Conservation (phyloP, 164 flowering plant genomes). For the Euptelea pleiosperma region DNA sequence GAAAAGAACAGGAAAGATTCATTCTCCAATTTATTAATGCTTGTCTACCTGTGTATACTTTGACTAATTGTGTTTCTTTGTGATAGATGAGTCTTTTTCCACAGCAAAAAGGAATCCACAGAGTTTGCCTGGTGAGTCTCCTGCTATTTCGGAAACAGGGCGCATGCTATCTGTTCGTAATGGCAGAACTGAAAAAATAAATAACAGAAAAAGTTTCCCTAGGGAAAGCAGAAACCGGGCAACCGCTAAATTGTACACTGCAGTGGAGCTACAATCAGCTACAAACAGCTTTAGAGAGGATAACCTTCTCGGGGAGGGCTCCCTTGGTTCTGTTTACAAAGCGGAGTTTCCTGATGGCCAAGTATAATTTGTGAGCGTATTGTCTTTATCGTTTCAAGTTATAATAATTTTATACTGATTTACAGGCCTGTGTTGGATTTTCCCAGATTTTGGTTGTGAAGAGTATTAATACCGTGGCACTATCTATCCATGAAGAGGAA, state of each 20-base stretch:
- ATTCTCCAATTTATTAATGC: no score
- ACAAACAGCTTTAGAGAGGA: constrained; percentile 64
- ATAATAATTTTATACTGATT: neutral
- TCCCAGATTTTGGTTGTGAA: constrained; percentile 66
- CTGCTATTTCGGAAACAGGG: constrained; percentile 30
- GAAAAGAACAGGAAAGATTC: no score
- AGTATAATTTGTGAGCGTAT: constrained; percentile 28
- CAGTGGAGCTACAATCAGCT: constrained; percentile 63
- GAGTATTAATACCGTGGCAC: constrained; percentile 41
- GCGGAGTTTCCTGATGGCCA: constrained; percentile 69
- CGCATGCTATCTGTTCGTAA: constrained; percentile 29
- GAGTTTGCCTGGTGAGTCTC: constrained; percentile 24
- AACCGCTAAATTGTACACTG: constrained; percentile 41
- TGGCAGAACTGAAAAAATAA: constrained; percentile 22
- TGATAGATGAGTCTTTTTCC: constrained; percentile 25
- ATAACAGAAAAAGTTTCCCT: constrained; percentile 46
- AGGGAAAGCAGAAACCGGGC: constrained; percentile 30
- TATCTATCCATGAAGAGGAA: constrained; percentile 70
- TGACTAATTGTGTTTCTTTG: neutral
- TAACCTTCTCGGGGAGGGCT: constrained; percentile 72
- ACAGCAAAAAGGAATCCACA: constrained; percentile 34
- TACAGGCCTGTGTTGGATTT: neutral
- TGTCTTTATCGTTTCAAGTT: neutral
- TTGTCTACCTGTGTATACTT: no score
- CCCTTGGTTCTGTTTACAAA: constrained; percentile 81